Percentiles rank a stretch among this genome's conserved stretches.
Conservation (phyloP, 2,329 filamentous ascomycete species). For the Diaporthe caulivora region DNA sequence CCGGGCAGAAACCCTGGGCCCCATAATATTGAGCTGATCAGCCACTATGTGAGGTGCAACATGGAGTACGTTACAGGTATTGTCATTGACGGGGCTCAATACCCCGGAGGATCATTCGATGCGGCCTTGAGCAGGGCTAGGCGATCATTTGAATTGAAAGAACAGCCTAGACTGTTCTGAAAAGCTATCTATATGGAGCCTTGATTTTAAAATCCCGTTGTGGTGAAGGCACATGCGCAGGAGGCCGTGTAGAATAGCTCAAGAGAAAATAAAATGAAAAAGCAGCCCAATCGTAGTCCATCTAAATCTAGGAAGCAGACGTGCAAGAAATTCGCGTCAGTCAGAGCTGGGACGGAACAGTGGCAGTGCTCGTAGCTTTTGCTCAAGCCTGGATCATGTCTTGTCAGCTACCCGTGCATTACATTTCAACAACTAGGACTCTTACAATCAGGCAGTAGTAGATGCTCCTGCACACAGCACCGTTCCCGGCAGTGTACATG, state of each 20-base stretch:
- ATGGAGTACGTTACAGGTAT: too few species aligned
- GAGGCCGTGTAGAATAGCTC: neutral
- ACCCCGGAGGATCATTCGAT: neutral
- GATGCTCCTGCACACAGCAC: slow-evolving; percentile 9
- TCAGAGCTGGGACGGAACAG: neutral
- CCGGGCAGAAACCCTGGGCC: too few species aligned
- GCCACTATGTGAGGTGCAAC: neutral
- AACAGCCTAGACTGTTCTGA: neutral
- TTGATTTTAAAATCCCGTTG: neutral
- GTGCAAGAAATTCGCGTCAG: neutral
- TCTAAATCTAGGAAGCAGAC: neutral
- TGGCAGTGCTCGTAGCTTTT: neutral
- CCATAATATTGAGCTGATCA: too few species aligned
- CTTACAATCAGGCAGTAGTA: slow-evolving; percentile 1
- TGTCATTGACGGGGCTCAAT: too few species aligned
- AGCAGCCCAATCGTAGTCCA: neutral
- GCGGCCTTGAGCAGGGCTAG: neutral
- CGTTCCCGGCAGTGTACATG: slow-evolving; percentile 45
- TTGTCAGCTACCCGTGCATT: neutral
- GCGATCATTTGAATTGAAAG: neutral
- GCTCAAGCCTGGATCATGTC: neutral
- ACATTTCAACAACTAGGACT: too few species aligned
- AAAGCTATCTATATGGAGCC: neutral
- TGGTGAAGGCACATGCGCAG: neutral
- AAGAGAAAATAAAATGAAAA: neutral